These are phyloP conservation scores for Hippophae rhamnoides DNA, from an alignment of 306 rosid species.

Conservation along the genomic window DNA sequence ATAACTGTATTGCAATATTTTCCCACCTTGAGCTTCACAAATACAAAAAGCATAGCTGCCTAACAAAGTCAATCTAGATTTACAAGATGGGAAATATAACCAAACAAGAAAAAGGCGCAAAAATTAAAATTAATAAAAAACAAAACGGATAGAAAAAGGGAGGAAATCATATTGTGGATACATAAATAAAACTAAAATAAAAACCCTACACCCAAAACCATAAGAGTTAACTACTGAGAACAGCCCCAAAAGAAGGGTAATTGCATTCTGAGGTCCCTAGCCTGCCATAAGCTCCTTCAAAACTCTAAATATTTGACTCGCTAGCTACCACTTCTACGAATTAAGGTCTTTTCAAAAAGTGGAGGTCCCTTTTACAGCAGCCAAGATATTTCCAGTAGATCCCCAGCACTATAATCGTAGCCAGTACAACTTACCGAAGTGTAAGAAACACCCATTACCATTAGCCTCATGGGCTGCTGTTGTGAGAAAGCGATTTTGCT, in stretches of 20 bases:
- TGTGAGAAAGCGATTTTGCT: background rate
- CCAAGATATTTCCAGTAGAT: too few relatives aligned
- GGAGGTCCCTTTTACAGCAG: too few relatives aligned
- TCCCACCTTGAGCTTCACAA: slow-evolving; percentile 68
- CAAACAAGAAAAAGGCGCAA: slow-evolving; percentile 26
- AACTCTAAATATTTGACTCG: too few relatives aligned
- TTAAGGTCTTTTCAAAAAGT: too few relatives aligned
- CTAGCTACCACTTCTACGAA: too few relatives aligned
- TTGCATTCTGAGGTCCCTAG: too few relatives aligned
- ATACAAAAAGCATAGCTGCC: slow-evolving; percentile 41
- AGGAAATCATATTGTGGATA: slow-evolving; percentile 21
- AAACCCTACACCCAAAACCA: slow-evolving; percentile 56
- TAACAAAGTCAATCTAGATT: slow-evolving; percentile 49
- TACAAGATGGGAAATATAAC: slow-evolving; percentile 63
- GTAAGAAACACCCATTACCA: background rate
- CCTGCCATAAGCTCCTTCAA: too few relatives aligned
- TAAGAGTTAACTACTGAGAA: slow-evolving; percentile 19
- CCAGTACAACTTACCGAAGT: background rate
- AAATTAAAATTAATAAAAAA: background rate
- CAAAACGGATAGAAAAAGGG: background rate
- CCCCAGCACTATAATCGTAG: too few relatives aligned
- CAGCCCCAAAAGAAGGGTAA: background rate
- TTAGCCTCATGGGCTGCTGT: background rate
- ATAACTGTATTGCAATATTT: slow-evolving; percentile 59
- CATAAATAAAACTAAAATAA: slow-evolving; percentile 19